Evolutionary conservation across 169 alveolate species (phyloP), one percentile per base, ranked within the genome.

Genomic region (Eimeria tenella): DNA sequence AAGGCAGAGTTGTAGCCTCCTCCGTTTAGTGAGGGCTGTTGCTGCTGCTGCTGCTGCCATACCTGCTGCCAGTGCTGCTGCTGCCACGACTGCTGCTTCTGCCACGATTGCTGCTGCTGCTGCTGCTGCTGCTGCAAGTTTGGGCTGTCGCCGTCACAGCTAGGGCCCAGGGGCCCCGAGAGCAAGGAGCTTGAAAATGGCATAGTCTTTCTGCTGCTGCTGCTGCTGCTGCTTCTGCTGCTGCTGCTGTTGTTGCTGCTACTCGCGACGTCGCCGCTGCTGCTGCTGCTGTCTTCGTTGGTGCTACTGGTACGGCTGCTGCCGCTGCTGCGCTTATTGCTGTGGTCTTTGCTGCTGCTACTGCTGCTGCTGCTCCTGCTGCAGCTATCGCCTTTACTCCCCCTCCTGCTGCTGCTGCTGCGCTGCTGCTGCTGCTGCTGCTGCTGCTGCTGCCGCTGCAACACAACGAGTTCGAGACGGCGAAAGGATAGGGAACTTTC

Each of bases 41-140:
- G 68, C 68, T 58, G 68, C 68, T 58, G 68, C 21, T 58, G 19
- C 68, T 58, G 68, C 11, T 58, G 68, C 68, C 68, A 58, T 10
- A 3, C 21, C 68, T 58, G 68, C 68, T 58, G 68, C 68, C 21
- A 10, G 2, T 10, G 68, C 68, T 58, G 68, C 68, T 17, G 68
- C 42, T 58, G 21, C 68, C 21, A 58, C 21, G 68, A 58, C 1
- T 13, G 68, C 68, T 58, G 68, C 68, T 58, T 0, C 68, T 58
- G 68, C 68, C n/a, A n/a, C n/a, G n/a, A n/a, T n/a, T n/a, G n/a
- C 68, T 58, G 68, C 68, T 58, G 68, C 68, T 17, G 21, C 68
- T 17, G 21, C 68, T 58, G 68, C 68, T 58, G 68, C 19, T 58
- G 68, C 21, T 10, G 68, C 21, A 17, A 58, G 11, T 3, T 17